Base-by-base conservation (phyloP, 2,329 filamentous ascomycete genomes). In the Chaetomiaceae sp. region DNA sequence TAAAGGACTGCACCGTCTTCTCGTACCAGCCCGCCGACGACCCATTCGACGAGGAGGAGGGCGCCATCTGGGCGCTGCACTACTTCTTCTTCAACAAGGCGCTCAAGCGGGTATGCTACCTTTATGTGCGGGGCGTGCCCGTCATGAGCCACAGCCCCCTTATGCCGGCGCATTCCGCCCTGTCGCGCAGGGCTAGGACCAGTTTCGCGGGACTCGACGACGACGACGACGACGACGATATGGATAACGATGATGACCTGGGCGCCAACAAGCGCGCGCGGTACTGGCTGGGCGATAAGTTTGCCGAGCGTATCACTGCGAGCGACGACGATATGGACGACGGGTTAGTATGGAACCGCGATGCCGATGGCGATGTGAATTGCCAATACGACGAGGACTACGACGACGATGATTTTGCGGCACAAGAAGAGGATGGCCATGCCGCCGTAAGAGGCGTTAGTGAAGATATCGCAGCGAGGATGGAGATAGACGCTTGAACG, bases 11-110 rank as follows among this genome's bases (percentile, higher is more conserved):
- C 72, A 86, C 85, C 51, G 84, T 92, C 57, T 97, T 96, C 69
- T 87, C 86, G 51, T 99, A 95, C 72, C 82, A 87, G 47, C 94
- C 94, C 0, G 86, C 90, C 36, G 89, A 91, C 56, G 91, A 96
- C 65, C 90, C 90, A 0, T 96, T 95, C 64, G 87, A 91, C 62
- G 90, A 90, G 58, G 91, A 95, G 57, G 90, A 96, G 65, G 89
- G 89, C 57, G 87, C 91, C 9, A 91, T 99, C 58, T 99, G 92
- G 92, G 90, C 89, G 45, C 79, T 91, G 58, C 91, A 97, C 69
- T 96, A 95, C 71, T 96, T 99, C 75, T 95, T 97, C 70, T 97
- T 96, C 79, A 96, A 95, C 76, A 92, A 92, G 65, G 77, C 85
- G 23, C 80, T 86, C 66, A 97, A 97, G 75, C 84, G 94, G 37